Percentiles rank a stretch among this genome's conserved stretches.
These are phyloP conservation scores for Ophiognomonia clavigignenti-juglandacearum DNA, from an alignment of 2,329 filamentous ascomycete genomes.

Conservation along the genomic window DNA sequence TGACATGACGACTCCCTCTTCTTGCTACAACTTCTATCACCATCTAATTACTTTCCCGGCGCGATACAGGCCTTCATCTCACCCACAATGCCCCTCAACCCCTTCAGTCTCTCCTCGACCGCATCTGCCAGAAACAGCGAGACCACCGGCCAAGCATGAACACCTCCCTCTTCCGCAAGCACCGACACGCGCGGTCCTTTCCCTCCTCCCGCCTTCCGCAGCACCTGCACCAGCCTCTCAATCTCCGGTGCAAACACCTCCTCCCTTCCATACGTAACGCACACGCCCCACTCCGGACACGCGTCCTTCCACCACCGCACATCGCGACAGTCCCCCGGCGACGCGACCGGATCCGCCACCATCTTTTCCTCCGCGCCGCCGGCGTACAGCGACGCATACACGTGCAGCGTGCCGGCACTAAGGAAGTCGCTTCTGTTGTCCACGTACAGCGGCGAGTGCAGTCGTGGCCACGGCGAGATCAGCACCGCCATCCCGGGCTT, in stretches of 20 bases:
- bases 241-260: slow-evolving; percentile 75
- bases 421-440: slow-evolving; percentile 74
- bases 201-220: slow-evolving; percentile 49
- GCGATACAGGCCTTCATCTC: slow-evolving; percentile 29
- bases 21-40: too few relatives aligned
- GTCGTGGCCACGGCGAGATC: slow-evolving; percentile 76
- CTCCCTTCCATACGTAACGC: slow-evolving; percentile 68
- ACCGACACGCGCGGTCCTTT: slow-evolving; percentile 50
- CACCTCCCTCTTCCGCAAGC: slow-evolving; percentile 58
- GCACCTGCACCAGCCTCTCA: slow-evolving; percentile 49
- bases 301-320: slow-evolving; percentile 61
- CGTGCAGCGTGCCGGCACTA: slow-evolving; percentile 58
- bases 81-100: slow-evolving; percentile 38
- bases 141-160: slow-evolving; percentile 82
- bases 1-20: slow-evolving; percentile 46
- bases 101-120: slow-evolving; percentile 44
- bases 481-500: slow-evolving; percentile 60
- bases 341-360: slow-evolving; percentile 53
- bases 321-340: slow-evolving; percentile 67
- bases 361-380: slow-evolving; percentile 48
- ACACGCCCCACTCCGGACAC: slow-evolving; percentile 61
- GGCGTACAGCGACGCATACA: slow-evolving; percentile 67
- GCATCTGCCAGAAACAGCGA: slow-evolving; percentile 50
- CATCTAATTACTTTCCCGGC: slow-evolving; percentile 21
- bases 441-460: slow-evolving; percentile 62